phyloP scores from a whole-genome alignment of 1,284 basidiomycete genomes.

The Trichosporon coremiiforme region DNA sequence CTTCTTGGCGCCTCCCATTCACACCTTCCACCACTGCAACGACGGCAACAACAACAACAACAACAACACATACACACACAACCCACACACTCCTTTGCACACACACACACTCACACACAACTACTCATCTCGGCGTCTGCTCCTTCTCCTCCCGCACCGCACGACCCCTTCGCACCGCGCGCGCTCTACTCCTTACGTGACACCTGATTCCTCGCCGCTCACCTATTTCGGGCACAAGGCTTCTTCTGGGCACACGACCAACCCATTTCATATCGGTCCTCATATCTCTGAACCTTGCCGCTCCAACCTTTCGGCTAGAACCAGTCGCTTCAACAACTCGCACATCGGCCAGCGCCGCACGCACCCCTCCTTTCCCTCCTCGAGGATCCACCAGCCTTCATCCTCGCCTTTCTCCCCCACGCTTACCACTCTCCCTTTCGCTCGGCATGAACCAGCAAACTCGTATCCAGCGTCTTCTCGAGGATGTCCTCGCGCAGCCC shows the following conservation, averaged over 20 bases:
- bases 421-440: too few species aligned
- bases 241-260: background rate
- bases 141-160: background rate
- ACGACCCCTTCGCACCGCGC: background rate
- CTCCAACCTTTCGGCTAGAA: background rate
- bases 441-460: conserved; percentile 38
- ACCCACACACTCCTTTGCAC: background rate
- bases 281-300: background rate
- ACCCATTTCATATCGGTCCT: background rate
- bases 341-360: too few species aligned
- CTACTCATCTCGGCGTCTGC: background rate
- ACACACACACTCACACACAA: too few species aligned
- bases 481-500: conserved; percentile 49
- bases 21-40: background rate
- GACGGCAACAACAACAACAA: too few species aligned
- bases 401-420: background rate
- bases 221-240: background rate
- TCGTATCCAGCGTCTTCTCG: conserved; percentile 52
- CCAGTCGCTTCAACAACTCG: too few species aligned
- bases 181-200: background rate
- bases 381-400: too few species aligned
- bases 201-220: background rate
- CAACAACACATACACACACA: background rate
- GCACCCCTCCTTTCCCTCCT: too few species aligned
- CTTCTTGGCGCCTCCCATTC: background rate